Evolutionary conservation across 2,329 filamentous ascomycete species (phyloP), one percentile per base, ranked within the genome.

Genomic region (Fusarium sp.): DNA sequence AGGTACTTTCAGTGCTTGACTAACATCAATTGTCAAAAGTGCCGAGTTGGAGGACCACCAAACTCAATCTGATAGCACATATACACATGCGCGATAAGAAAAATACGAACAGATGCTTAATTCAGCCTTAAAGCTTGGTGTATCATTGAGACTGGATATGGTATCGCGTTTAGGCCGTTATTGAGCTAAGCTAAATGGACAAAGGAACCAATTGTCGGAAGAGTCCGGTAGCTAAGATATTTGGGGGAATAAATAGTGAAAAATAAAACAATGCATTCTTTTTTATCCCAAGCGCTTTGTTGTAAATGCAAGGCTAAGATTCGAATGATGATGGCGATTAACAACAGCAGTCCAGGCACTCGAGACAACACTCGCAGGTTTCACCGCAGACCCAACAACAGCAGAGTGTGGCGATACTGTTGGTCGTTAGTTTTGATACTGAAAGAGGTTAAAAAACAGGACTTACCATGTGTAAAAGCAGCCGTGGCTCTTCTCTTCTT

Each of bases 311-410:
- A 54, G 41, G 38, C 46, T 41, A 37, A 40, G 36, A 38, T 51
- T n/a, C 8, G 9, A 26, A 30, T 30, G 30, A 8, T 30, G n/a
- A 40, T 15, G 30, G 13, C 18, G 44, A 63, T 75, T 77, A 78
- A 73, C 71, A 80, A 73, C 80, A 81, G 72, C 79, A 81, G 58
- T 78, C 77, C 28, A 81, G 59, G 65, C 79, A 81, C 46, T 82
- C 80, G 31, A 81, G 69, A 65, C 80, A 82, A 72, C 80, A 82
- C 62, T 81, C 80, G 74, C 80, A 82, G 5, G 80, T 78, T 69
- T 82, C 80, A 5, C 80, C 80, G 63, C 80, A 82, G 49, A 82
- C 73, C 79, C 80, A 82, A 63, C 80, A 82, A 73, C 80, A 82
- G 75, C 80, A 82, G 61, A 82, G 67, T 23, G 80, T 77, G 50